Evolutionary conservation across 805 yeast species (phyloP), one percentile per base, ranked within the genome.

Genomic region (Grigorovia transvaalensis): DNA sequence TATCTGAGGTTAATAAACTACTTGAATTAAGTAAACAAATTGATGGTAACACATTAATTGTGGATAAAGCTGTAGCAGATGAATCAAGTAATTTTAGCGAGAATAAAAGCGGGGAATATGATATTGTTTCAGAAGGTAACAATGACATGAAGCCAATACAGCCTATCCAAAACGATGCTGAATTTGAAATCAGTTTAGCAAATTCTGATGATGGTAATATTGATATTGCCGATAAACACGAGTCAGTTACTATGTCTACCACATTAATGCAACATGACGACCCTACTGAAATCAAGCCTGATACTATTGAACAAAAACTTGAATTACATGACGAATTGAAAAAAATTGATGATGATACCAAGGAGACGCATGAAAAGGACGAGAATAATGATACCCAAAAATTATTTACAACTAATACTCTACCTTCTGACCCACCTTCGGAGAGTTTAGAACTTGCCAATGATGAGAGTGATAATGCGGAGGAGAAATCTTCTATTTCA

Each of bases 381-480:
- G 38, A 33, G 11, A 13, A 13, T 11, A 4, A 33, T 33, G 38
- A 33, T 33, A 33, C 2, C 8, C 15, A 13, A 33, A 33, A 13
- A 13, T 9, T 18, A 12, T 18, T 18, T 2, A 23, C 27, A 23
- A 18, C 45, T 17, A 8, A 13, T 43, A 23, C 19, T 4, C 19
- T 35, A 33, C 48, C 42, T 8, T 49, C 54, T 9, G 54, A 52
- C 42, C 54, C 54, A 19, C 54, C 54, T n/a, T 48, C 53, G 41
- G 38, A 33, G 9, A 33, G 38, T 13, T 33, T 33, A 13, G 15
- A 8, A 13, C 15, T 11, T 33, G 38, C 8, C 8, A 4, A 33
- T 5, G 38, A 33, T 33, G 11, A 9, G 9, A 23, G 27, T 6
- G 27, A 23, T 23, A 23, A 23, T 23, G 38, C 8, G 4, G 9